phyloP scores from a whole-genome alignment of 2,329 filamentous ascomycete genomes.

The Dactylonectria macrodidyma region DNA sequence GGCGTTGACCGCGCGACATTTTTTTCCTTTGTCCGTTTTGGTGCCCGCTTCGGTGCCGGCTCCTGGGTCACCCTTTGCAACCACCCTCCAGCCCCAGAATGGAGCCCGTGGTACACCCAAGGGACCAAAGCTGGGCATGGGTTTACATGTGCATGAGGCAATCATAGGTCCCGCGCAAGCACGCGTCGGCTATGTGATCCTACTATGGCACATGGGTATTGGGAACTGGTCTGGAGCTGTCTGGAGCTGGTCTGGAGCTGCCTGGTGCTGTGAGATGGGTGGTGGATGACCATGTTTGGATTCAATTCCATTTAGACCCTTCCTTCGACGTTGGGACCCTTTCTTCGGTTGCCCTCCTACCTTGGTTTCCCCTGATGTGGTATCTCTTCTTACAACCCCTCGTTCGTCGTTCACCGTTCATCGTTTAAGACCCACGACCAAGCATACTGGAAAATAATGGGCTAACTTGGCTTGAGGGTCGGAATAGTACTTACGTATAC shows the following conservation, averaged over 20 bases:
- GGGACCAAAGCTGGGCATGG: background rate
- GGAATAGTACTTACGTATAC: slow-evolving; percentile 1
- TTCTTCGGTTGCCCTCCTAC: background rate
- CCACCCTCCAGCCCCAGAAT: slow-evolving; percentile 2
- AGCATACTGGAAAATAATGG: background rate
- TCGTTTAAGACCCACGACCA: background rate
- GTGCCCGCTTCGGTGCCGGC: slow-evolving; percentile 10
- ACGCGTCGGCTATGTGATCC: slow-evolving; percentile 6
- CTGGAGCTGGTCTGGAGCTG: slow-evolving; percentile 5
- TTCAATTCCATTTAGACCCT: background rate
- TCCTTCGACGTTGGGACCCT: background rate
- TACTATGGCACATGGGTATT: slow-evolving; percentile 2
- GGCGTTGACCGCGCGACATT: slow-evolving; percentile 40
- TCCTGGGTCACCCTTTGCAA: slow-evolving; percentile 30
- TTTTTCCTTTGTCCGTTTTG: slow-evolving; percentile 15
- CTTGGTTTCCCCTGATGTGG: background rate
- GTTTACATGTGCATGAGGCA: slow-evolving; percentile 14
- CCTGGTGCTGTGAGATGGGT: background rate
- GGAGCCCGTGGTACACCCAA: background rate
- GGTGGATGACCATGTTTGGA: background rate
- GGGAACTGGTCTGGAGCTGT: slow-evolving; percentile 11
- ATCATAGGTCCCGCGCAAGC: slow-evolving; percentile 8
- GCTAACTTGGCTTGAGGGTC: background rate
- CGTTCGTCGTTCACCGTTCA: background rate
- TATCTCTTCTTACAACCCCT: background rate